phyloP scores from a whole-genome alignment of 192 early-diverging fungal species.

The Phycomyces blakesleeanus region DNA sequence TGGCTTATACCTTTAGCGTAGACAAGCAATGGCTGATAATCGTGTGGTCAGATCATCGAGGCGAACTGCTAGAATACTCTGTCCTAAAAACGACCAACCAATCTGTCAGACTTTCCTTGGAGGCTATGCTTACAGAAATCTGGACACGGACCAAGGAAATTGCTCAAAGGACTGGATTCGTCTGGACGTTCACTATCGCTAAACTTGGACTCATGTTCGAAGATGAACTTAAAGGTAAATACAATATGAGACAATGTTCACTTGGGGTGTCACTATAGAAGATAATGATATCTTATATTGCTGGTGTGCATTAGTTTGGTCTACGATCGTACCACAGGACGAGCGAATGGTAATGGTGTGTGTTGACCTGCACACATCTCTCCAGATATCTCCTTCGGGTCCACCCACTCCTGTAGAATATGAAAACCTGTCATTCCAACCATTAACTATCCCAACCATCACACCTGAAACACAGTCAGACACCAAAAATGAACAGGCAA shows the following conservation, averaged over 20 bases:
- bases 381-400: conserved; percentile 1
- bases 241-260: not conserved
- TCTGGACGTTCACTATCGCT: conserved; percentile 40
- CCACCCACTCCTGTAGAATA: not conserved
- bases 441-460: conserved; percentile 1
- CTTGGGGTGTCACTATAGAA: too few species aligned
- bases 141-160: conserved; percentile 40
- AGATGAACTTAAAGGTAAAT: conserved; percentile 23
- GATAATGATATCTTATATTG: too few species aligned
- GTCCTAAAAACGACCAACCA: conserved; percentile 15
- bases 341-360: not conserved
- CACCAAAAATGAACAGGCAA: not conserved
- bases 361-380: not conserved
- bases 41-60: conserved; percentile 45
- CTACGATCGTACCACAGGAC: not conserved
- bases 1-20: conserved; percentile 44
- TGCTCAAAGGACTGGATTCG: conserved; percentile 33
- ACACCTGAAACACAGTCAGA: not conserved
- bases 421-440: conserved; percentile 6
- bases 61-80: conserved; percentile 41
- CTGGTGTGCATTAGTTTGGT: not conserved
- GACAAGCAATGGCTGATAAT: conserved; percentile 43
- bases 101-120: not conserved
- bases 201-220: conserved; percentile 44
- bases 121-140: conserved; percentile 29